These are phyloP conservation scores for Ogataea trehalophila DNA, from an alignment of 805 yeast genomes.

Conservation along the genomic window DNA sequence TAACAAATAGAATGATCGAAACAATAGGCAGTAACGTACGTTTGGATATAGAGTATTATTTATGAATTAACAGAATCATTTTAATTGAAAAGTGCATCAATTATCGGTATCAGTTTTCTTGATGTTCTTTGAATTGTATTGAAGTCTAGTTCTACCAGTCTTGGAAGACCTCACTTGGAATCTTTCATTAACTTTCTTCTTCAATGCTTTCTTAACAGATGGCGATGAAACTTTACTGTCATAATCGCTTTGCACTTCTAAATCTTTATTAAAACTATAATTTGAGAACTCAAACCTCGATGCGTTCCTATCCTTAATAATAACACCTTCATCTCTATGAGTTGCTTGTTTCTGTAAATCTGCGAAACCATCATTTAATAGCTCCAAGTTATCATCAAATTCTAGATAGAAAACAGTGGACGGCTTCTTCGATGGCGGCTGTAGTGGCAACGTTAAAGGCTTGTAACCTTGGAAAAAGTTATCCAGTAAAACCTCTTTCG, in stretches of 20 bases:
- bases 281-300: constrained; percentile 21
- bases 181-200: constrained; percentile 5
- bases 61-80: too few relatives aligned
- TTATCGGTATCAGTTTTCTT: background rate
- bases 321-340: constrained; percentile 1
- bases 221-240: background rate
- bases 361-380: constrained; percentile 17
- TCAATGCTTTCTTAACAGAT: background rate
- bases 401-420: constrained; percentile 29
- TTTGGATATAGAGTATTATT: too few relatives aligned
- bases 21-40: too few relatives aligned
- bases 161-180: constrained; percentile 12
- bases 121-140: constrained; percentile 9
- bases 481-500: constrained; percentile 31
- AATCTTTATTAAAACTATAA: constrained; percentile 20
- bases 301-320: constrained; percentile 14
- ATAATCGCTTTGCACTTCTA: constrained; percentile 16
- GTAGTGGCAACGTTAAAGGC: constrained; percentile 30
- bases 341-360: constrained; percentile 3
- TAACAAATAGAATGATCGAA: too few relatives aligned
- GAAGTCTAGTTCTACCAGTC: constrained; percentile 17
- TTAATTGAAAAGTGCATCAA: background rate
- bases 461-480: constrained; percentile 32
- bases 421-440: constrained; percentile 24
- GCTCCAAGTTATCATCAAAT: constrained; percentile 28